Conservation (phyloP, 352 stramenopile genomes). For the Phytophthora tubulina region DNA sequence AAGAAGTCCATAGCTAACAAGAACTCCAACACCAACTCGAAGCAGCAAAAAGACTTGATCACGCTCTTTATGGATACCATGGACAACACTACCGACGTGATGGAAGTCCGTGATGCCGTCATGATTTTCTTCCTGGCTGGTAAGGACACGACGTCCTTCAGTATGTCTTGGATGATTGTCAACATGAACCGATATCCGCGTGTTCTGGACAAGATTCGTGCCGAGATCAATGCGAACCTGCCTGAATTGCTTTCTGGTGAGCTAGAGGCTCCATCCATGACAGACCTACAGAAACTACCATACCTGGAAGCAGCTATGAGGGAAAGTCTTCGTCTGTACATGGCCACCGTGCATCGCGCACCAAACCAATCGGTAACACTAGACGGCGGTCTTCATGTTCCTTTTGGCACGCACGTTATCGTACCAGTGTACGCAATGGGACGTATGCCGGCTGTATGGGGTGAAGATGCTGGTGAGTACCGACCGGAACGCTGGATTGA, state of each 20-base stretch:
- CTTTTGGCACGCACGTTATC: slow-evolving; percentile 50
- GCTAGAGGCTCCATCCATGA: slow-evolving; percentile 40
- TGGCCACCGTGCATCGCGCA: slow-evolving; percentile 51
- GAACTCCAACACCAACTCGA: slow-evolving; percentile 11
- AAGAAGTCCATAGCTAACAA: slow-evolving; percentile 34
- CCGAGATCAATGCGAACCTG: slow-evolving; percentile 57
- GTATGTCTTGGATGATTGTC: slow-evolving; percentile 79
- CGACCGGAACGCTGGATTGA: slow-evolving; percentile 66
- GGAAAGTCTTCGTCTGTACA: slow-evolving; percentile 74
- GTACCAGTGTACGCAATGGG: slow-evolving; percentile 61
- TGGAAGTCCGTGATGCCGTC: slow-evolving; percentile 69
- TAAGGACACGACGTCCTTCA: slow-evolving; percentile 75
- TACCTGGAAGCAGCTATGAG: slow-evolving; percentile 71
- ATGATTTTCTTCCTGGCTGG: slow-evolving; percentile 82
- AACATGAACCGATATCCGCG: slow-evolving; percentile 75
- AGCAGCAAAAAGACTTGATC: slow-evolving; percentile 52
- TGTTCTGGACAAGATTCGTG: slow-evolving; percentile 53
- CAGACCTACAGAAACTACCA: slow-evolving; percentile 58
- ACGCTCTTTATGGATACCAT: slow-evolving; percentile 50
- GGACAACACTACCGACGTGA: slow-evolving; percentile 29
- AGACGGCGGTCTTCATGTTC: slow-evolving; percentile 65
- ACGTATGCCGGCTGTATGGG: slow-evolving; percentile 60
- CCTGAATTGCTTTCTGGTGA: slow-evolving; percentile 32
- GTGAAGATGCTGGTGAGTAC: slow-evolving; percentile 49
- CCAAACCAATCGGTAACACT: slow-evolving; percentile 59